Evolutionary conservation across 768 basidiomycete species (phyloP), one percentile per base, ranked within the genome.

Genomic region (Lactarius deliciosus): DNA sequence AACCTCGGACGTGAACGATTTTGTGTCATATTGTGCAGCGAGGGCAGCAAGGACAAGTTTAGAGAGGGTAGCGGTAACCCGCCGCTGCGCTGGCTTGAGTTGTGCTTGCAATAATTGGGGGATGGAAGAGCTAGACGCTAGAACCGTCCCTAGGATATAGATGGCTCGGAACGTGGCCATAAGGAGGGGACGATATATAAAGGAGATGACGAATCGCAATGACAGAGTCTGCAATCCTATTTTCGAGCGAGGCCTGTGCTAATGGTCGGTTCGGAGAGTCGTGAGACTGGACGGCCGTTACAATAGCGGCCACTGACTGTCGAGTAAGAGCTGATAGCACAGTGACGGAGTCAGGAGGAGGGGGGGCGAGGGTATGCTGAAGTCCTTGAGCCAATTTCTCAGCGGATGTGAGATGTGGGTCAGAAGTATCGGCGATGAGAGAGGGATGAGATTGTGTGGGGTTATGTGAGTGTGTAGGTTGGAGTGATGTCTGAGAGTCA

Each of bases 1-100:
- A 16, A 88, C 89, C 67, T 90, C 87, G 13, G 81, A 75, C 5
- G 85, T 75, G 28, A 85, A 80, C 1, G 84, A 82, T 18, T 86
- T 87, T 0, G 89, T 88, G 72, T 92, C 89, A 67, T 91, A 92
- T 72, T 90, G 86, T 77, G 92, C 88, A 0, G 95, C 94, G 58
- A 96, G 89, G n/a, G 92, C 88, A 9, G 91, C 92, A 3, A 97
- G 84, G 36, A 96, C 91, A 34, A 98, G 81, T 74, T 95, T 90
- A 22, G 92, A 95, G 10, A 96, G 80, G 0, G 93, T 94, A 9
- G 93, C 91, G 2, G 93, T 92, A 38, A 96, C 89, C 72, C 92
- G 92, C 60, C 92, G 82, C 64, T 93, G 92, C 0, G 87, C 86
- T 8, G 89, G 88, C 75, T 93, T 94, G 53, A 94, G 79, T 61